Evolutionary conservation across 2,329 filamentous ascomycete species (phyloP), one percentile per base, ranked within the genome.

Genomic region (Alternaria arborescens): DNA sequence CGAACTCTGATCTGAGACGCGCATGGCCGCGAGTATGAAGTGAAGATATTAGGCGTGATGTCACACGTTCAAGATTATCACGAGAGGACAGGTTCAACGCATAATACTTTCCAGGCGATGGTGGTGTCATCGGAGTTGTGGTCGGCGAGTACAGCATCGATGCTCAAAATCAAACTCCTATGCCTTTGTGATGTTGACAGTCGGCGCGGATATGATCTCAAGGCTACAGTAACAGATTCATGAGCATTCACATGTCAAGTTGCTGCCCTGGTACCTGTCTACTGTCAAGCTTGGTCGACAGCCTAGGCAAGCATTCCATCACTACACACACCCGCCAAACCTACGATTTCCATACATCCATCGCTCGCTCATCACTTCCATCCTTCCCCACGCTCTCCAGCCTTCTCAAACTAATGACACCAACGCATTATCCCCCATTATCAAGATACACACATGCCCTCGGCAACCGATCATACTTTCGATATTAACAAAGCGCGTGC

Each of bases 401-500:
- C 26, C 52, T 30, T 44, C 28, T 26, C 41, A 7, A 38, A 46
- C 52, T 34, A 46, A 32, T 40, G 42, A 46, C 58, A 58, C 60
- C 62, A 38, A 36, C 4, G 18, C 55, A 34, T 36, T 30, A 22
- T 51, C 34, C n/a, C 55, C 64, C 61, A 54, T 65, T 66, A 65
- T 55, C 55, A 55, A 36, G 26, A 40, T 34, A 59, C 26, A 41
- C n/a, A 51, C 24, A 14, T 26, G 55, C 50, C 52, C 53, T 61
- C 55, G 54, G 57, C 52, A 52, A 47, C 38, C 24, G 20, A 50
- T 48, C 40, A 51, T 58, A 47, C 48, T 59, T 54, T 59, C 51
- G 52, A 63, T 70, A 70, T 67, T 61, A 57, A 53, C 22, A 51
- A 57, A 41, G 55, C 53, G 41, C 47, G 44, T 47, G 48, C 55